These are phyloP conservation scores for Iberis pinnata DNA, from an alignment of 345 rosid species.

Conservation along the genomic window DNA sequence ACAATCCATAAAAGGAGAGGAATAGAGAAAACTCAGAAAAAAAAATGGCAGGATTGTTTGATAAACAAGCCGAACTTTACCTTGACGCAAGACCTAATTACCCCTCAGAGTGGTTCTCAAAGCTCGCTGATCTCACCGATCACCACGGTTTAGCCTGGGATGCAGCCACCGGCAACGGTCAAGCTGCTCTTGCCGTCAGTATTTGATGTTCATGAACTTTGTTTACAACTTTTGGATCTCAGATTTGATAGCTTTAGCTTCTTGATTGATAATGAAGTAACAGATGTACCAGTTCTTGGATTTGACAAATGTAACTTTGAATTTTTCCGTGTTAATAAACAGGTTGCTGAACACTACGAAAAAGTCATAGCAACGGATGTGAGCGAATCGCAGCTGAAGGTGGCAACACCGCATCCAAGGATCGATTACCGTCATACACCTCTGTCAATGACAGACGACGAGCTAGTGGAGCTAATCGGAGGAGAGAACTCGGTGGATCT, in stretches of 20 bases:
- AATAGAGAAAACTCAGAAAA: not conserved
- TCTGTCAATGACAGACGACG: constrained; percentile 26
- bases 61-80: constrained; percentile 58
- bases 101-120: constrained; percentile 49
- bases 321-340: not conserved
- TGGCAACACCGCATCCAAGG: constrained; percentile 25
- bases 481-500: constrained; percentile 34
- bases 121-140: constrained; percentile 43
- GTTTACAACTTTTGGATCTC: constrained; percentile 9
- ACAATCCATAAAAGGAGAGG: not conserved
- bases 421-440: constrained; percentile 25
- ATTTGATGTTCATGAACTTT: not conserved
- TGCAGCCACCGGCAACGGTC: constrained; percentile 66
- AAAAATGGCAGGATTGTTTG: constrained; percentile 54
- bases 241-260: not conserved
- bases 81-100: constrained; percentile 53
- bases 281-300: constrained; percentile 13
- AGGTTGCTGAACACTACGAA: constrained; percentile 32
- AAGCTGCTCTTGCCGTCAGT: constrained; percentile 55
- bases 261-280: not conserved
- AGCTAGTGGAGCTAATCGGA: constrained; percentile 28
- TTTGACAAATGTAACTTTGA: not conserved
- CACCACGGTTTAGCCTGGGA: constrained; percentile 57
- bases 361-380: constrained; percentile 30
- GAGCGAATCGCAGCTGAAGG: constrained; percentile 31